Conservation (phyloP, 2,329 filamentous ascomycete genomes). For the Exophiala bonariae region DNA sequence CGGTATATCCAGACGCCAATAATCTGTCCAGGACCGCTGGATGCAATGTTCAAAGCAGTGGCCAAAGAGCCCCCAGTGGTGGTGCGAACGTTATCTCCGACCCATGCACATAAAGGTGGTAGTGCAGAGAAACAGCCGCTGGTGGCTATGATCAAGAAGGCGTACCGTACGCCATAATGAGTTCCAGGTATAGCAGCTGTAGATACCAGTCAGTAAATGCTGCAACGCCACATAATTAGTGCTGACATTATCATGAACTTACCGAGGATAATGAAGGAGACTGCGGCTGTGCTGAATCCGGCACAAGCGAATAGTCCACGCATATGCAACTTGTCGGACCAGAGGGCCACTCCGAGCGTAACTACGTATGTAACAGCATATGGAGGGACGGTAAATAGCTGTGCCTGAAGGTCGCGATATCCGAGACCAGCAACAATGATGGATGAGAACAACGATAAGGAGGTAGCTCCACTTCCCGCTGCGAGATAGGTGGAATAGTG, state of each 20-base stretch:
- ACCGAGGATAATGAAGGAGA: conserved; percentile 21
- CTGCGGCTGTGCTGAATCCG: conserved; percentile 23
- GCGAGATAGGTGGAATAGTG: conserved; percentile 23
- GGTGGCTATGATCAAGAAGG: conserved; percentile 24
- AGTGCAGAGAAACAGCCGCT: conserved; percentile 29
- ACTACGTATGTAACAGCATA: conserved; percentile 61
- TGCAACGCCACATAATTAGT: too few species aligned
- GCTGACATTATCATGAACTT: too few species aligned
- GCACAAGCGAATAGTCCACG: conserved; percentile 56
- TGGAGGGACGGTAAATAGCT: conserved; percentile 67
- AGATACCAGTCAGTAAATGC: background rate
- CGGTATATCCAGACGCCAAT: conserved; percentile 33
- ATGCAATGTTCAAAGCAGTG: conserved; percentile 30
- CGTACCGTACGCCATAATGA: conserved; percentile 28
- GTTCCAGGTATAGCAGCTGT: conserved; percentile 28
- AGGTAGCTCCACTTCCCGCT: conserved; percentile 12
- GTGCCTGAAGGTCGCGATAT: conserved; percentile 56
- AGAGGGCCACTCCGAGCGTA: conserved; percentile 54
- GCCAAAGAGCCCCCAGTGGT: conserved; percentile 27
- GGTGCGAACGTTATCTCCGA: conserved; percentile 28
- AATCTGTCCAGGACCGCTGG: conserved; percentile 31
- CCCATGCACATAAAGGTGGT: conserved; percentile 31
- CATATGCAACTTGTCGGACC: conserved; percentile 58
- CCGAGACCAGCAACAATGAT: conserved; percentile 57
- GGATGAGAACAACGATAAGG: conserved; percentile 37